phyloP scores from a whole-genome alignment of 2,329 filamentous ascomycete species.

The Fusarium haematococcum region DNA sequence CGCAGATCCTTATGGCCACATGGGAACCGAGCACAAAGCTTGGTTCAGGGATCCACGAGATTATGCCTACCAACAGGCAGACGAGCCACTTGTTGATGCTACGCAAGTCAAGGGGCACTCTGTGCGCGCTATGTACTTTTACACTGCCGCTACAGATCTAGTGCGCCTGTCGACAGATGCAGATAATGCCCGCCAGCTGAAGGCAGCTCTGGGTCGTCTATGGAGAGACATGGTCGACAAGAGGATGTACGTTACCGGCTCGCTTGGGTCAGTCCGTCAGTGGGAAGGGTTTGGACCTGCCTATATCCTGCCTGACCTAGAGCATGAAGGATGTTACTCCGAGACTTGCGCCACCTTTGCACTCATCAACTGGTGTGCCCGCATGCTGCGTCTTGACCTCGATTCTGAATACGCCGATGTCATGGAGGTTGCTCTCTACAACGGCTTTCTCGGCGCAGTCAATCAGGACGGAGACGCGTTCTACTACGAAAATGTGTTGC shows the following conservation, averaged over 20 bases:
- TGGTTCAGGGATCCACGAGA: neutral
- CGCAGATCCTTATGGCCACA: neutral
- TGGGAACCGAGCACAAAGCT: neutral
- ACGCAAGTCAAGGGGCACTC: conserved; percentile 1
- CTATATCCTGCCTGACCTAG: neutral
- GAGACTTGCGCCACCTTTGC: conserved; percentile 12
- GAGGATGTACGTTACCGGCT: conserved; percentile 4
- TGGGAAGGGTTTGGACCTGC: conserved; percentile 10
- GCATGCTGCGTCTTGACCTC: conserved; percentile 3
- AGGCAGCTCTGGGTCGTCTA: neutral
- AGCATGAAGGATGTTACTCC: conserved; percentile 4
- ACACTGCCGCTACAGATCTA: conserved; percentile 1
- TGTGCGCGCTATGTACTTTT: conserved; percentile 8
- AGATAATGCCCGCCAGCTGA: neutral
- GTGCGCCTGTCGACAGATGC: neutral
- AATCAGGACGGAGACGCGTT: neutral
- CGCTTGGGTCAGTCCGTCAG: neutral
- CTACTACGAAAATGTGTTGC: conserved; percentile 2
- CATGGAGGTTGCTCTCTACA: conserved; percentile 5
- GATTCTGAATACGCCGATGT: conserved; percentile 4
- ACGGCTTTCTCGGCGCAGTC: conserved; percentile 5
- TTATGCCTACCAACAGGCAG: conserved; percentile 8
- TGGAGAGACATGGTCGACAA: conserved; percentile 14
- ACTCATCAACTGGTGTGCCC: neutral
- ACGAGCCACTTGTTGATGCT: neutral